Percentiles rank a stretch among this genome's conserved stretches.
These are phyloP conservation scores for Moniliella sp. DNA, from an alignment of 1,284 basidiomycete genomes.

Conservation along the genomic window DNA sequence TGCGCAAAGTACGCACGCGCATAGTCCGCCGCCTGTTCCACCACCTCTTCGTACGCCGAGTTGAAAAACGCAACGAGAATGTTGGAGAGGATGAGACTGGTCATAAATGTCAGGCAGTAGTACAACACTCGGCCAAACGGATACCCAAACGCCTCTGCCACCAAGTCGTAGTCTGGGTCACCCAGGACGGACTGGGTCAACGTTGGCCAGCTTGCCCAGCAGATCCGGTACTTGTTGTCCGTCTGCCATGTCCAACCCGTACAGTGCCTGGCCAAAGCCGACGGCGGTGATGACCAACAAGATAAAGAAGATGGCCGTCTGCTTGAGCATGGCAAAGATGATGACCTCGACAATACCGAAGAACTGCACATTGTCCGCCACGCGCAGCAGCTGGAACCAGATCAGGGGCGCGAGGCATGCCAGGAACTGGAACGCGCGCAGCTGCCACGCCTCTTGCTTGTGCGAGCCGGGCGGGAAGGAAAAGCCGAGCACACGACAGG, in stretches of 20 bases:
- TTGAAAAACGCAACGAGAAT: slow-evolving; percentile 69
- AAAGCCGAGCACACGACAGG: slow-evolving; percentile 13
- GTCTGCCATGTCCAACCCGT: slow-evolving; percentile 73
- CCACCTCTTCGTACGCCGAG: slow-evolving; percentile 23
- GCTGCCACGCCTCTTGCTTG: slow-evolving; percentile 6
- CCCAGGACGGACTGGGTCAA: slow-evolving; percentile 57
- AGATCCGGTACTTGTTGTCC: slow-evolving; percentile 44
- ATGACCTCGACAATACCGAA: slow-evolving; percentile 40
- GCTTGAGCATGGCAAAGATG: slow-evolving; percentile 38
- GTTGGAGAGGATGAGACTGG: slow-evolving; percentile 3
- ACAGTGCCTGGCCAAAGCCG: slow-evolving; percentile 66
- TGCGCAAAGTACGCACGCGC: slow-evolving; percentile 10
- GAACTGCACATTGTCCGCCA: slow-evolving; percentile 39
- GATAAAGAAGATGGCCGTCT: slow-evolving; percentile 16
- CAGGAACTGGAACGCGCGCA: slow-evolving; percentile 16
- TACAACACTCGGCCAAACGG: slow-evolving; percentile 52
- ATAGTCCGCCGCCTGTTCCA: slow-evolving; percentile 13
- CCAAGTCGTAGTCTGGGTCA: slow-evolving; percentile 12
- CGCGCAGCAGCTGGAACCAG: slow-evolving; percentile 17
- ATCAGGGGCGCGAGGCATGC: slow-evolving; percentile 19
- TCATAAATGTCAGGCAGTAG: slow-evolving; percentile 38
- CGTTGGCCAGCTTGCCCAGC: slow-evolving; percentile 44
- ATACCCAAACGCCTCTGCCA: slow-evolving; percentile 10
- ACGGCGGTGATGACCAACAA: slow-evolving; percentile 56
- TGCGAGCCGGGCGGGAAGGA: slow-evolving; percentile 5